phyloP scores from a whole-genome alignment of 106 monocot genomes.

The Allium fistulosum region DNA sequence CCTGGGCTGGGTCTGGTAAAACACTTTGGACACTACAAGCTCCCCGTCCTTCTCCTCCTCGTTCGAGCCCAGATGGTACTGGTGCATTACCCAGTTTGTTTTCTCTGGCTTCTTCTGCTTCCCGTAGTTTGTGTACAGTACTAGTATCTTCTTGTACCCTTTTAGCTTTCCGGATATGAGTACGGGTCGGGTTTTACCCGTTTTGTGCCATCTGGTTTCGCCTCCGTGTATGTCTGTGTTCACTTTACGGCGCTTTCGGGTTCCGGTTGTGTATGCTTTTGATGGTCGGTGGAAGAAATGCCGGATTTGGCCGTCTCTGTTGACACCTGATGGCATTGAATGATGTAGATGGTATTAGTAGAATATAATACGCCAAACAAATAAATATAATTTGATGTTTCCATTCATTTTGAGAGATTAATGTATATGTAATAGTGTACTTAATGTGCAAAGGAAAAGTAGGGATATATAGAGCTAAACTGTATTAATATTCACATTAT shows the following conservation, averaged over 20 bases:
- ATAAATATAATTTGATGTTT: neutral
- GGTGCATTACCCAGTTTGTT: slow-evolving; percentile 59
- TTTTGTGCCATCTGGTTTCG: slow-evolving; percentile 39
- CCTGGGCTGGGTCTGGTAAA: slow-evolving; percentile 51
- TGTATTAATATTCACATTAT: too few relatives aligned
- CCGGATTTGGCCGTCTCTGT: slow-evolving; percentile 37
- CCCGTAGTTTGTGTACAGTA: slow-evolving; percentile 52
- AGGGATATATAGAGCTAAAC: too few relatives aligned
- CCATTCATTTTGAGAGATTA: too few relatives aligned
- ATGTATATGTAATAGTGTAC: too few relatives aligned
- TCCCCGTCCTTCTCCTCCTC: slow-evolving; percentile 36
- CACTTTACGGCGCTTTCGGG: slow-evolving; percentile 39
- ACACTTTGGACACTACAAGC: slow-evolving; percentile 47
- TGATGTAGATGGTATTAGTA: neutral
- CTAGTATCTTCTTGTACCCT: slow-evolving; percentile 32
- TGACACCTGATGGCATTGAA: slow-evolving; percentile 18
- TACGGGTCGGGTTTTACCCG: slow-evolving; percentile 40
- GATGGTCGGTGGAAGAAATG: slow-evolving; percentile 60
- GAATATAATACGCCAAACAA: neutral
- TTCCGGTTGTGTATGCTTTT: slow-evolving; percentile 32
- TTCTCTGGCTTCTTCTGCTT: slow-evolving; percentile 52
- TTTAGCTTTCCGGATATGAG: slow-evolving; percentile 11
- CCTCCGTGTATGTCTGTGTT: slow-evolving; percentile 32
- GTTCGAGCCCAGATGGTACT: slow-evolving; percentile 26
- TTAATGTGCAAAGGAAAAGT: too few relatives aligned